Evolutionary conservation across 2,329 filamentous ascomycete genomes (phyloP).

Genomic region (Sphaerulina vaccinii): DNA sequence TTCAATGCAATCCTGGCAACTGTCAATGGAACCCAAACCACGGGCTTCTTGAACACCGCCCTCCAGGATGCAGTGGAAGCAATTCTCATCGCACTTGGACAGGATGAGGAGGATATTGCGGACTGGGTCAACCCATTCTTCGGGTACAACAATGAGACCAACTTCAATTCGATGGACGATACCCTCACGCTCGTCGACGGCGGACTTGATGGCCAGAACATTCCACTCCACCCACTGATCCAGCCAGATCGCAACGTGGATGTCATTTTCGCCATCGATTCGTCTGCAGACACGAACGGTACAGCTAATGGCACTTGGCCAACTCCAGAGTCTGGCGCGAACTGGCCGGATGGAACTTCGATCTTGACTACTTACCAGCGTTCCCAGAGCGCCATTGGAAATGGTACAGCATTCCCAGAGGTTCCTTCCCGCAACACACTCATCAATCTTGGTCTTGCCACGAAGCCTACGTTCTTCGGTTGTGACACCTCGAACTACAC

Average conservation of each 20-base stretch:
- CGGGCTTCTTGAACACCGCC: conserved; percentile 35
- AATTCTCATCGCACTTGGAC: conserved; percentile 57
- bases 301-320: conserved; percentile 45
- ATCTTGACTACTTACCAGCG: conserved; percentile 73
- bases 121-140: conserved; percentile 78
- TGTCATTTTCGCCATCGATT: conserved; percentile 78
- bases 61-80: conserved; percentile 53
- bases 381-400: conserved; percentile 57
- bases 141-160: conserved; percentile 59
- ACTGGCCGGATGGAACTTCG: conserved; percentile 76
- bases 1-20: conserved; percentile 77
- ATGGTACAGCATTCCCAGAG: conserved; percentile 69
- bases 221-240: conserved; percentile 74
- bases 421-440: conserved; percentile 76
- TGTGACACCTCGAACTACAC: conserved; percentile 68
- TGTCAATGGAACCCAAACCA: conserved; percentile 52
- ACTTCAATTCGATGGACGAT: conserved; percentile 54
- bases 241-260: conserved; percentile 71
- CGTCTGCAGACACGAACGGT: conserved; percentile 66
- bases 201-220: conserved; percentile 74
- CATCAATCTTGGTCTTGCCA: conserved; percentile 73
- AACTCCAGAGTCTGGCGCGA: conserved; percentile 40
- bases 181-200: conserved; percentile 74
- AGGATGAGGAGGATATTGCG: conserved; percentile 69
- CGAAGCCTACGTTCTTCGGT: conserved; percentile 71